Conservation (phyloP, 2,329 filamentous ascomycete genomes). For the Dactylellina sp. region DNA sequence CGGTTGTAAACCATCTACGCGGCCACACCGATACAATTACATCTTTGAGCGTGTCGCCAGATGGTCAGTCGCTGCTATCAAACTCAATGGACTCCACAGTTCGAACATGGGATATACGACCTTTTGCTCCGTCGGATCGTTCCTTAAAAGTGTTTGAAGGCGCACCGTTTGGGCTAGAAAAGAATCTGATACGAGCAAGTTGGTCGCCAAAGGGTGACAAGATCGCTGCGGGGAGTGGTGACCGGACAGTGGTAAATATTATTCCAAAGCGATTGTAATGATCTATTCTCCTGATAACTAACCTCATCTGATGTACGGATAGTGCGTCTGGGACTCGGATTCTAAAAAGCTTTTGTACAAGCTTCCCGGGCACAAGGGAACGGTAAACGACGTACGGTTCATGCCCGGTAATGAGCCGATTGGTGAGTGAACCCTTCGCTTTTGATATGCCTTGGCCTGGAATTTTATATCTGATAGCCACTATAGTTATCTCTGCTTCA, state of each 20-base stretch:
- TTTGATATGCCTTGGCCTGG: neutral
- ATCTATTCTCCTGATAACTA: neutral
- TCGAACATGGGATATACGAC: constrained; percentile 93
- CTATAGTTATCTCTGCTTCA: constrained; percentile 83
- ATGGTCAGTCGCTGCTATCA: constrained; percentile 88
- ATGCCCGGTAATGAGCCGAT: constrained; percentile 86
- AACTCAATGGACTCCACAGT: constrained; percentile 95
- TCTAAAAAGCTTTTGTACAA: constrained; percentile 94
- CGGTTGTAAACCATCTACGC: constrained; percentile 84
- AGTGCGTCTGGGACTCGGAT: constrained; percentile 81
- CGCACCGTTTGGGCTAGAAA: constrained; percentile 86
- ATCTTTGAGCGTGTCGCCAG: constrained; percentile 89
- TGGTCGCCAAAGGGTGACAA: constrained; percentile 89
- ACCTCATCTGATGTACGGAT: neutral
- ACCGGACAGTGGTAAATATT: constrained; percentile 78
- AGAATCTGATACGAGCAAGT: constrained; percentile 88
- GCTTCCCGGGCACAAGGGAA: constrained; percentile 92
- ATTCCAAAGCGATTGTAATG: no score
- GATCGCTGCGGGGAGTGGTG: constrained; percentile 88
- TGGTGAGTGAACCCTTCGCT: constrained; percentile 72
- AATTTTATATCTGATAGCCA: constrained; percentile 17
- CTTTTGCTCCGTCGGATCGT: constrained; percentile 89
- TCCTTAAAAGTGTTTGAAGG: constrained; percentile 73
- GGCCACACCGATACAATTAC: constrained; percentile 94
- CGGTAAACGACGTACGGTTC: constrained; percentile 94